Conservation (phyloP, 2,329 filamentous ascomycete genomes). For the Paraconiothyrium sp. region DNA sequence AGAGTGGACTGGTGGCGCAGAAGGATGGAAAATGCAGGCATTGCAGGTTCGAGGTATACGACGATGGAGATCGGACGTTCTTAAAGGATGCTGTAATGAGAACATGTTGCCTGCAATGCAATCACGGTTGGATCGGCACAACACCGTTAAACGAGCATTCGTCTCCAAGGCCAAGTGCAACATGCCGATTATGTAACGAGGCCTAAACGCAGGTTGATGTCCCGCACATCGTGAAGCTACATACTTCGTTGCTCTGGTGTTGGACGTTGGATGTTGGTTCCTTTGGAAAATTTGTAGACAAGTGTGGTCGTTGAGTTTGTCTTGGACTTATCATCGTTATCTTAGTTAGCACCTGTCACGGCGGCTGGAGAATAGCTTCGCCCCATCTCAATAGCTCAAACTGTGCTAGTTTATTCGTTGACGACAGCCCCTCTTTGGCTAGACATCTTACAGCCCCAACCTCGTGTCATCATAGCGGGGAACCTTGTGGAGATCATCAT, state of each 20-base stretch:
- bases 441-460: neutral
- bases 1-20: too few relatives aligned
- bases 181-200: neutral
- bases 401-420: neutral
- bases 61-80: neutral
- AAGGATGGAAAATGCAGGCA: neutral
- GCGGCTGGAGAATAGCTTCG: neutral
- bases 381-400: neutral
- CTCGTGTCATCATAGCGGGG: slow-evolving; percentile 12
- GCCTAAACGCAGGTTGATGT: neutral
- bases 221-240: neutral
- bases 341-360: neutral
- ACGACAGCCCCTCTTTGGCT: neutral
- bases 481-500: slow-evolving; percentile 1
- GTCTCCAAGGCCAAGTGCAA: neutral
- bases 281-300: neutral
- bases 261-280: neutral
- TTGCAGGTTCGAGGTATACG: neutral
- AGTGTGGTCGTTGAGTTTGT: neutral
- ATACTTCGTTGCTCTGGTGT: too few relatives aligned
- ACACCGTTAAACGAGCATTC: neutral
- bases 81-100: neutral
- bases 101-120: neutral
- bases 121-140: neutral
- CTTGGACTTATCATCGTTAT: neutral